Percentiles rank a stretch among this genome's conserved stretches.
phyloP scores from a whole-genome alignment of 106 monocot genomes.

The Dendrobium chrysotoxum region DNA sequence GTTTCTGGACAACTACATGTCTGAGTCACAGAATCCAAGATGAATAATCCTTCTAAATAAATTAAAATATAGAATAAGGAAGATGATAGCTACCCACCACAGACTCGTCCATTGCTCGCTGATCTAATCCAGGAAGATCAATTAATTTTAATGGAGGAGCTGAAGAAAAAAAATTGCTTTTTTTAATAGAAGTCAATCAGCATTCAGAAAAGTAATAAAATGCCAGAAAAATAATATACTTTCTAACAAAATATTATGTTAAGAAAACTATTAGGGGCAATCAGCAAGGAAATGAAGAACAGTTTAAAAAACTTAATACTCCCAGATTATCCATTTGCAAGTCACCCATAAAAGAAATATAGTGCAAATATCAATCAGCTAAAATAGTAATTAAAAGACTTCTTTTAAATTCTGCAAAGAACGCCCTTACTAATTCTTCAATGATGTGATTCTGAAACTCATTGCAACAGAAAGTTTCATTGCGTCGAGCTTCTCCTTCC shows the following conservation, averaged over 20 bases:
- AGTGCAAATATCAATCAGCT: neutral
- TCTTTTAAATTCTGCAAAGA: neutral
- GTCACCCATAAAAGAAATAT: neutral
- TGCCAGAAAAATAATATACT: neutral
- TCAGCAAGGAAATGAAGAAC: neutral
- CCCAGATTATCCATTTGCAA: neutral
- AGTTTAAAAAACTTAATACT: neutral
- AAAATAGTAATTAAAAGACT: neutral
- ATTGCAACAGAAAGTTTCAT: neutral
- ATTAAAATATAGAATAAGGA: neutral
- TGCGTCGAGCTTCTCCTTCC: neutral
- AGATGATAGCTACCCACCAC: constrained; percentile 33
- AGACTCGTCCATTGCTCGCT: constrained; percentile 81
- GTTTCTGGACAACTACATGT: neutral
- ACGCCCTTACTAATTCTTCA: neutral
- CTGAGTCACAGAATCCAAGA: neutral
- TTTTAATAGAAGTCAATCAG: constrained; percentile 7
- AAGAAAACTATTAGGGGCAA: neutral
- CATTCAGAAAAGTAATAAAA: neutral
- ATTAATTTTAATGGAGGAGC: constrained; percentile 90
- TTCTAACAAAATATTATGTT: neutral
- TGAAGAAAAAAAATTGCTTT: constrained; percentile 22
- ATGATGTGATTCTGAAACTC: neutral
- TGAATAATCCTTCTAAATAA: neutral
- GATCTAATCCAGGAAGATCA: constrained; percentile 85